Base-by-base conservation (phyloP, 2,329 filamentous ascomycete genomes). In the Coniochaeta sp. region DNA sequence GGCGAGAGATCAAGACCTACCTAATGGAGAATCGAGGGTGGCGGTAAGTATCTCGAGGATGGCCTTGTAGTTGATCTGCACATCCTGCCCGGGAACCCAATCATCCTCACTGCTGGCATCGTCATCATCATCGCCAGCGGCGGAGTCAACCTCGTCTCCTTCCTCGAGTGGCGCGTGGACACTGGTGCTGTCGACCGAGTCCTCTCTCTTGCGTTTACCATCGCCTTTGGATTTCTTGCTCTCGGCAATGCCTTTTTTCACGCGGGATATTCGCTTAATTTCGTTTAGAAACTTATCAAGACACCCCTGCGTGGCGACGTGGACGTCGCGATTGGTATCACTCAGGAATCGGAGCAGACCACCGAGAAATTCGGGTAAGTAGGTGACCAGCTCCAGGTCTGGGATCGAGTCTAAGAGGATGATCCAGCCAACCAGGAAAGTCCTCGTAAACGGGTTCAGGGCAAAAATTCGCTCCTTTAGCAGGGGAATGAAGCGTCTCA, bases 31-130 rank as follows among this genome's bases (percentile, higher is more conserved):
- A 67, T 96, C 90, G 52, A 99, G 81, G 64, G 95, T 97, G 14
- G 88, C 87, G 1, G 96, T 92, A 47, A 99, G 76, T 59, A 98
- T 99, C 67, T 96, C 90, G 56, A 99, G 77, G 38, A 99, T 96
- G 65, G 89, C 91, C 62, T 90, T 87, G 73, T 96, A 91, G 73
- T 98, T 93, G 63, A 99, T 90, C 62, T 96, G 89, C 8, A 97
- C 92, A 72, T 99, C 95, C 74, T 99, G 95, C 1, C 96, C 95
- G 0, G 96, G 96, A 54, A 98, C 88, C 92, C 93, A 99, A 70
- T 98, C 95, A 62, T 93, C 93, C 67, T 96, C 93, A 52, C 84
- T 86, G 63, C 85, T 87, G 17, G 80, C 76, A 33, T 83, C 83
- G 36, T 81, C 82, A 1, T 84, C 82, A 6, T 86, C 84, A 50